Evolutionary conservation across 495 filamentous ascomycete species (phyloP).

Genomic region (Chaetomium cochliodes): DNA sequence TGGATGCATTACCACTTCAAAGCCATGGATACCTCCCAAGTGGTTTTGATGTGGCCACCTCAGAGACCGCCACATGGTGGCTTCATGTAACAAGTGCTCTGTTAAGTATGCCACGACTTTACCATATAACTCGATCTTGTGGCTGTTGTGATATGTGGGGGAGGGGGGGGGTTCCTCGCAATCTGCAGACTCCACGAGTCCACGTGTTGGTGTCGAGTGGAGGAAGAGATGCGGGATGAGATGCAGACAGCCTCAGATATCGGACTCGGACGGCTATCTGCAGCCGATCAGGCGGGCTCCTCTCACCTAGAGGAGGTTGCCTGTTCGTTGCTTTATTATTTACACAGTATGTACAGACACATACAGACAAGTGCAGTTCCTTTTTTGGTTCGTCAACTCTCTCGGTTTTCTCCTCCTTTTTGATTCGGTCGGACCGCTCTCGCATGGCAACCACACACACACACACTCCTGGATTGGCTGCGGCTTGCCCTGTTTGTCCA

Average conservation of each 20-base stretch:
- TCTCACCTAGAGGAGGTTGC: too few species aligned
- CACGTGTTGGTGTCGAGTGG: neutral
- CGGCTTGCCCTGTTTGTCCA: neutral
- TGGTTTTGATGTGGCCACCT: slow-evolving; percentile 21
- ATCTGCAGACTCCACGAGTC: neutral
- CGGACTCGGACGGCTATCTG: neutral
- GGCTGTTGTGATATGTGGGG: neutral
- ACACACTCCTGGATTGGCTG: neutral
- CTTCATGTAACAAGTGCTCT: neutral
- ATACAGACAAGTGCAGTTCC: too few species aligned
- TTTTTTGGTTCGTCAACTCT: too few species aligned
- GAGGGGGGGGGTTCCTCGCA: too few species aligned
- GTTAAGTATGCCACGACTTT: neutral
- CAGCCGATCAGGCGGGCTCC: neutral
- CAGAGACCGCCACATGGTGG: slow-evolving; percentile 21
- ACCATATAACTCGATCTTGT: neutral
- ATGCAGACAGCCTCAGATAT: slow-evolving; percentile 12
- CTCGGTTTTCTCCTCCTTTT: too few species aligned
- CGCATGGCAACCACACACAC: too few species aligned
- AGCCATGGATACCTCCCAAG: too few species aligned
- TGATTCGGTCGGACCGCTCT: too few species aligned
- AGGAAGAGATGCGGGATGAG: neutral
- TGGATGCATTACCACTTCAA: too few species aligned
- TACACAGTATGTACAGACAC: too few species aligned
- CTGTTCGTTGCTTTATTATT: too few species aligned